phyloP scores from a whole-genome alignment of 2,329 filamentous ascomycete species.

The Trichoderma sp. region DNA sequence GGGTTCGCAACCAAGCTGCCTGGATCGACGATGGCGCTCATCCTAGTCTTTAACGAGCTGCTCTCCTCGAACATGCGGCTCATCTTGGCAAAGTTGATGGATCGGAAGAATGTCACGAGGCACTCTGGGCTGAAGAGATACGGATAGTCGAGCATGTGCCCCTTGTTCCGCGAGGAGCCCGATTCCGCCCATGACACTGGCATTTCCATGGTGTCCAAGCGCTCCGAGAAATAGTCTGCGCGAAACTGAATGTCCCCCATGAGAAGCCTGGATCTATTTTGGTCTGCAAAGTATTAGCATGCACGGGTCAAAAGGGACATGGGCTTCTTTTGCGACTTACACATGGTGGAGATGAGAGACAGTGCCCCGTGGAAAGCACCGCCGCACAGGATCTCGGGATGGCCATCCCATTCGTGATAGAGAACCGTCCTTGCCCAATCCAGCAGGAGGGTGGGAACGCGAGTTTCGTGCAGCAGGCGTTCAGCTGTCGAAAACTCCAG shows the following conservation, averaged over 20 bases:
- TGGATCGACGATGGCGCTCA: constrained; percentile 58
- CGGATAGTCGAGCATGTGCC: constrained; percentile 78
- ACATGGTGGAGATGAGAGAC: constrained; percentile 70
- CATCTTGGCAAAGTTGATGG: constrained; percentile 87
- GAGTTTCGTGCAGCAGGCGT: constrained; percentile 58
- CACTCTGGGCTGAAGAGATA: constrained; percentile 75
- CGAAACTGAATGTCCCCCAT: constrained; percentile 71
- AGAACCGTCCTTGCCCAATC: constrained; percentile 77
- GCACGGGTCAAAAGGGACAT: no score
- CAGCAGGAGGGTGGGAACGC: constrained; percentile 59
- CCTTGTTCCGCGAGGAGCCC: constrained; percentile 60
- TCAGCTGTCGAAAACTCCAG: constrained; percentile 55
- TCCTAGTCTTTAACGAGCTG: constrained; percentile 57
- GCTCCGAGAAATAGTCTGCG: constrained; percentile 74
- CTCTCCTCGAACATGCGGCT: constrained; percentile 74
- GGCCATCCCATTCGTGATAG: constrained; percentile 78
- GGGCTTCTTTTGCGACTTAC: constrained; percentile 51
- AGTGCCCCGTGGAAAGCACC: constrained; percentile 77
- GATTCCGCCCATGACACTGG: constrained; percentile 71
- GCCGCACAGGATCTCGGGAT: constrained; percentile 68
- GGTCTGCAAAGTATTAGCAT: constrained; percentile 48
- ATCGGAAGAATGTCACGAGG: constrained; percentile 81
- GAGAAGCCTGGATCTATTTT: constrained; percentile 64
- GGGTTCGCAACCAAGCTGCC: constrained; percentile 58
- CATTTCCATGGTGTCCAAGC: constrained; percentile 73